phyloP scores from a whole-genome alignment of 192 early-diverging fungal genomes.

The Neocallimastix lanati region DNA sequence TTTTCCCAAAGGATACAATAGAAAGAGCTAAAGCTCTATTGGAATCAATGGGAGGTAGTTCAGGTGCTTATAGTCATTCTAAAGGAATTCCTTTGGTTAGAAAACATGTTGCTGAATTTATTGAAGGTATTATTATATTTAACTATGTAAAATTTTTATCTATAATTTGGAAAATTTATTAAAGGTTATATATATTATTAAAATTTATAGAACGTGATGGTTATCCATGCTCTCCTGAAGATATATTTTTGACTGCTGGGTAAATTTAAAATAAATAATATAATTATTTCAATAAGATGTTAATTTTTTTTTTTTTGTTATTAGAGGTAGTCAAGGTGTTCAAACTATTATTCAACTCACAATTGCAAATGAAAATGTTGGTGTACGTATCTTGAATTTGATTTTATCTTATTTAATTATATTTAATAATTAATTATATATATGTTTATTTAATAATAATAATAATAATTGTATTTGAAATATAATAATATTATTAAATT shows the following conservation, averaged over 20 bases:
- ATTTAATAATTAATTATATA: too few species aligned
- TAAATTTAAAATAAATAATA: background rate
- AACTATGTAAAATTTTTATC: too few species aligned
- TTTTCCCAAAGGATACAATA: conserved; percentile 78
- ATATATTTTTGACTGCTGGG: conserved; percentile 80
- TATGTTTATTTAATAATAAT: too few species aligned
- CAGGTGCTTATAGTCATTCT: conserved; percentile 88
- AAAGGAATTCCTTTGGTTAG: conserved; percentile 74
- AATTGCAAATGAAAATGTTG: conserved; percentile 54
- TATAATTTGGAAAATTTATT: too few species aligned
- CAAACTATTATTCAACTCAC: conserved; percentile 78
- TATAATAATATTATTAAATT: background rate
- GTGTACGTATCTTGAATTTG: conserved; percentile 15
- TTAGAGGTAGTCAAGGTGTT: conserved; percentile 75
- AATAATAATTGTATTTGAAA: too few species aligned
- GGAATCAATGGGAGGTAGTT: conserved; percentile 44
- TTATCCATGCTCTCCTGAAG: conserved; percentile 56
- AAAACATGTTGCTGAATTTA: conserved; percentile 76
- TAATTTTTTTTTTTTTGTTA: background rate
- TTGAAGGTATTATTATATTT: conserved; percentile 24
- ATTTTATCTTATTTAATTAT: too few species aligned
- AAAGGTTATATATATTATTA: background rate
- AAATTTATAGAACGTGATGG: conserved; percentile 63
- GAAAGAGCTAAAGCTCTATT: conserved; percentile 58
- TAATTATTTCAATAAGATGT: background rate